Percentiles rank a stretch among this genome's conserved stretches.
These are phyloP conservation scores for Solanum hybrid DNA, from an alignment of 305 asterid species.

Conservation along the genomic window DNA sequence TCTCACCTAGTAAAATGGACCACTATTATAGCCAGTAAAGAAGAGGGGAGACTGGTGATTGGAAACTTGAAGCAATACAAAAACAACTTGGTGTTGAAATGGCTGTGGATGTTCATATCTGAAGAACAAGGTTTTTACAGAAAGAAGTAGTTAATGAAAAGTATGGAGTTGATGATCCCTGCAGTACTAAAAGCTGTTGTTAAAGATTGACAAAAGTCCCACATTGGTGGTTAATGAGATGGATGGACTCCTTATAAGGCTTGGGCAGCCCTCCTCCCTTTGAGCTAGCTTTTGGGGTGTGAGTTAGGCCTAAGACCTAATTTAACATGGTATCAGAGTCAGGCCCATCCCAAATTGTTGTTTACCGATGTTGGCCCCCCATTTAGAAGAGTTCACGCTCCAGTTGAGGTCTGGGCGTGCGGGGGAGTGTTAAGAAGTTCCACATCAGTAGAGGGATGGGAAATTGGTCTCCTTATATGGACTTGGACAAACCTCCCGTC, in stretches of 20 bases:
- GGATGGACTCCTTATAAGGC: not conserved
- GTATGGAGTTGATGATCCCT: not conserved
- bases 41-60: not conserved
- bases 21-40: not conserved
- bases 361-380: not conserved
- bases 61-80: not conserved
- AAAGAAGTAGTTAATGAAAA: not conserved
- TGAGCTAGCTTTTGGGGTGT: not conserved
- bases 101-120: not conserved
- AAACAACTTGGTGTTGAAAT: not conserved
- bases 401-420: not conserved
- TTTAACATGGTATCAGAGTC: not conserved
- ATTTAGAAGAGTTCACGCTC: not conserved
- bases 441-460: no score
- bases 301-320: not conserved
- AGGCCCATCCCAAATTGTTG: not conserved
- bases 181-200: not conserved
- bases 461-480: no score
- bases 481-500: no score
- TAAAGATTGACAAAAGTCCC: not conserved
- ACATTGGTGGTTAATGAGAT: not conserved
- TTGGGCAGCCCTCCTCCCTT: not conserved
- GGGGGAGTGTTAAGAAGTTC: not conserved
- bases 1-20: not conserved
- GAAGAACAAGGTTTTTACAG: not conserved